Evolutionary conservation across 345 rosid genomes (phyloP), one percentile per base, ranked within the genome.

Genomic region (Isatis tinctoria): DNA sequence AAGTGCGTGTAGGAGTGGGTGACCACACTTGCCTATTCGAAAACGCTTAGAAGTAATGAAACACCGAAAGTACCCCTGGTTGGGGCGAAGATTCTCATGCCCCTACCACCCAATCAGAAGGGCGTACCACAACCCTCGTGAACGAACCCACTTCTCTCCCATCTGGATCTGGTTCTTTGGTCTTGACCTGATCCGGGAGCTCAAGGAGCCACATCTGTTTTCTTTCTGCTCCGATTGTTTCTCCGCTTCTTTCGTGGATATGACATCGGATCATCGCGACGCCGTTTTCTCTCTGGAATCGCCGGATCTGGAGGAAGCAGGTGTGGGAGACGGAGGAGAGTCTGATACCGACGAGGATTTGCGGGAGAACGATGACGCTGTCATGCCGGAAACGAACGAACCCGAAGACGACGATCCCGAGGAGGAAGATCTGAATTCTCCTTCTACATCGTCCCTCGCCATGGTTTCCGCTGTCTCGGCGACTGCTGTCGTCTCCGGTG

Each of bases 181-280:
- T 35, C 43, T 49, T 8, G n/a, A 43, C 28, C 35, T 10, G 45
- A 63, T 67, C 77, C 72, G 18, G 12, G 16, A 44, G n/a, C 60
- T 56, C 1, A 70, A 63, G 11, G 13, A 58, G 4, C 26, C 70
- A 47, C 41, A 62, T 59, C 65, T 71, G 35, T n/a, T 54, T 45
- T 30, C 6, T 4, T 30, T 5, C 32, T n/a, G n/a, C n/a, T 30
- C 63, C 17, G 18, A 8, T 36, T 14, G 24, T 44, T 53, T 26
- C 20, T 4, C 44, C 28, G 6, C 13, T 17, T 27, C 40, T 13
- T 24, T 32, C 24, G 12, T 26, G 8, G 53, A 56, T 22, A 88
- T 92, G 96, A 81, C 90, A 60, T 88, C 92, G 3, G 82, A 80
- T 70, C 87, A 85, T 43, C 66, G 80, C 86, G 93, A 80, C 79